Percentiles rank a stretch among this genome's conserved stretches.
These are phyloP conservation scores for Monascus purpureus DNA, from an alignment of 495 filamentous ascomycete species.

Conservation along the genomic window DNA sequence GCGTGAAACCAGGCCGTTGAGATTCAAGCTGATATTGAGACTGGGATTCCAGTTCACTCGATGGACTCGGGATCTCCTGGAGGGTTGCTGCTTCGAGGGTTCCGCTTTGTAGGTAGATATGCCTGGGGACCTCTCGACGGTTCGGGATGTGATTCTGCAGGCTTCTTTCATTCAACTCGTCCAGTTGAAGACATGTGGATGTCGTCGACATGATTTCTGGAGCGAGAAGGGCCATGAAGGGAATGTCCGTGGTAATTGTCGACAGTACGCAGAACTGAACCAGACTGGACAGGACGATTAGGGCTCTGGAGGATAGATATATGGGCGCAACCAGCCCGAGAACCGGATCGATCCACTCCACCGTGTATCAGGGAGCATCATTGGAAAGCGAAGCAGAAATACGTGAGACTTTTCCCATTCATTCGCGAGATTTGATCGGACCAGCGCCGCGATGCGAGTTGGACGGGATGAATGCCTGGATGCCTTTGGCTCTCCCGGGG, in stretches of 20 bases:
- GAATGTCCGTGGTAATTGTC: conserved; percentile 5
- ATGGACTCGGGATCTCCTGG: conserved; percentile 1
- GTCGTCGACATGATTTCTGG: conserved; percentile 12
- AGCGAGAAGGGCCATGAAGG: conserved; percentile 4
- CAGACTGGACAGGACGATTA: not conserved
- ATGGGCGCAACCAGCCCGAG: too few relatives aligned
- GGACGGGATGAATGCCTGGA: conserved; percentile 2
- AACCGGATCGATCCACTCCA: too few relatives aligned
- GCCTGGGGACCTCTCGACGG: conserved; percentile 7
- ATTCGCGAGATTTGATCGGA: conserved; percentile 1
- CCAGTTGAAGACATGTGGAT: conserved; percentile 15
- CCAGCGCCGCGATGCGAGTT: not conserved
- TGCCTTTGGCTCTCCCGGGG: conserved; percentile 1
- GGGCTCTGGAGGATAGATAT: not conserved
- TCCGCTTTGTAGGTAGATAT: conserved; percentile 1
- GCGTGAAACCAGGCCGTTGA: too few relatives aligned
- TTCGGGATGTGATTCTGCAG: conserved; percentile 5
- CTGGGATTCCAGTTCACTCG: conserved; percentile 2
- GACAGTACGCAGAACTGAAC: not conserved
- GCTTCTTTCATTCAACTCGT: conserved; percentile 4
- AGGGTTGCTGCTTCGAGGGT: conserved; percentile 1
- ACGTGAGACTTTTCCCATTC: not conserved
- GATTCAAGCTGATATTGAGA: not conserved
- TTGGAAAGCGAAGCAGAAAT: too few relatives aligned
- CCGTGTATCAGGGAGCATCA: too few relatives aligned